Conservation (phyloP, 495 filamentous ascomycete genomes). For the Saxophila tyrrhenica region DNA sequence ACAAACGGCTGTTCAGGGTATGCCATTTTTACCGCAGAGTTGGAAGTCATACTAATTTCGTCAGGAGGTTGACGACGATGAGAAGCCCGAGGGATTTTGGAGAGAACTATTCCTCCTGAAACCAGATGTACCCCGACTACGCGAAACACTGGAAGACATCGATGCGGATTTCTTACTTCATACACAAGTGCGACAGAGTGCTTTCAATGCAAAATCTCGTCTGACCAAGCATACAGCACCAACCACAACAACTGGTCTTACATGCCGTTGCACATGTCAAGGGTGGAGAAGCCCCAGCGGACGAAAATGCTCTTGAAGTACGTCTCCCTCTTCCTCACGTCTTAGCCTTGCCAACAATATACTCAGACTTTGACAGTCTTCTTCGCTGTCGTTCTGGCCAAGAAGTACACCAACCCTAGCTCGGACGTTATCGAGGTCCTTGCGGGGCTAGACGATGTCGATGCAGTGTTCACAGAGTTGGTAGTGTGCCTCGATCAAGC, state of each 20-base stretch:
- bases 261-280: constrained; percentile 60
- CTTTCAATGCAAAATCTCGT: neutral
- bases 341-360: constrained; percentile 30
- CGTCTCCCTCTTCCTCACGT: constrained; percentile 24
- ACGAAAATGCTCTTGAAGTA: constrained; percentile 84
- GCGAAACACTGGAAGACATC: constrained; percentile 52
- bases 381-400: constrained; percentile 64
- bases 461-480: constrained; percentile 77
- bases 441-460: constrained; percentile 77
- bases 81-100: constrained; percentile 87
- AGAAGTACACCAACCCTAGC: constrained; percentile 91
- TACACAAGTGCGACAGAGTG: constrained; percentile 43
- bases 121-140: constrained; percentile 58
- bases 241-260: constrained; percentile 69
- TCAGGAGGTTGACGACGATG: constrained; percentile 50
- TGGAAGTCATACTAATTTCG: neutral
- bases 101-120: constrained; percentile 82
- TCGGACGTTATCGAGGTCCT: constrained; percentile 87
- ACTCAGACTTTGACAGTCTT: constrained; percentile 80
- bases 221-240: constrained; percentile 32
- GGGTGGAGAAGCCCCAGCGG: constrained; percentile 46
- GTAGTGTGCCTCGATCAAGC: constrained; percentile 67
- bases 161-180: constrained; percentile 64
- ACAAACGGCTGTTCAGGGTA: constrained; percentile 80
- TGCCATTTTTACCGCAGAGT: constrained; percentile 7